Evolutionary conservation across 1,284 basidiomycete genomes (phyloP), one percentile per base, ranked within the genome.

Genomic region (Melampsora medusae): DNA sequence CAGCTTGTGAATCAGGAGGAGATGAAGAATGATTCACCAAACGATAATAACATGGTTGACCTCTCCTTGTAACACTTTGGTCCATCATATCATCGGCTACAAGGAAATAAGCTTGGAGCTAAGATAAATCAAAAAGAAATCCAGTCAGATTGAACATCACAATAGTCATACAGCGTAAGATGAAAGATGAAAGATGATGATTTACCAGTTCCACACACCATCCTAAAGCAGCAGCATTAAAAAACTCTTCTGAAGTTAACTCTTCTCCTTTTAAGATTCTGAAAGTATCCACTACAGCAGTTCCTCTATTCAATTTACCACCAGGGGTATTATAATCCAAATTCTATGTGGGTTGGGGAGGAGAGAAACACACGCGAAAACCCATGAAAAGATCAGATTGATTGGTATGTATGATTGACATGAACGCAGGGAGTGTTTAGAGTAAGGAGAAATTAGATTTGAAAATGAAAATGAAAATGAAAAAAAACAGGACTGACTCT

Each of bases 41-140:
- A 60, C 62, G 31, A 86, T 96, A 99, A 92, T 93, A 99, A 85
- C 96, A 99, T 0, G 95, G 92, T 83, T 98, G 95, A n/a, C 92
- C 91, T n/a, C 96, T 90, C 56, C 97, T 91, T 6, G 95, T 99
- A 81, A 97, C 89, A 67, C 90, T 92, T 31, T 88, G 84, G 83
- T 99, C 97, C 95, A 98, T 99, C 84, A 99, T 95, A 84, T 99
- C 96, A 84, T 99, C 96, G 28, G 93, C 89, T 74, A 99, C 95
- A 74, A 99, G 89, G 89, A 98, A 98, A 85, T 92, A 98, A 0
- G 94, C 93, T 90, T 99, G 97, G 17, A 98, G 88, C 92, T 96
- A 82, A 19, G 16, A 46, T 6, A 50, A 33, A 46, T 7, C 17
- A 22, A 49, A 4, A 12, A 42, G 31, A 62, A 38, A 62, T 7